These are phyloP conservation scores for Fusarium sp. DNA, from an alignment of 2,329 filamentous ascomycete species.

Conservation along the genomic window DNA sequence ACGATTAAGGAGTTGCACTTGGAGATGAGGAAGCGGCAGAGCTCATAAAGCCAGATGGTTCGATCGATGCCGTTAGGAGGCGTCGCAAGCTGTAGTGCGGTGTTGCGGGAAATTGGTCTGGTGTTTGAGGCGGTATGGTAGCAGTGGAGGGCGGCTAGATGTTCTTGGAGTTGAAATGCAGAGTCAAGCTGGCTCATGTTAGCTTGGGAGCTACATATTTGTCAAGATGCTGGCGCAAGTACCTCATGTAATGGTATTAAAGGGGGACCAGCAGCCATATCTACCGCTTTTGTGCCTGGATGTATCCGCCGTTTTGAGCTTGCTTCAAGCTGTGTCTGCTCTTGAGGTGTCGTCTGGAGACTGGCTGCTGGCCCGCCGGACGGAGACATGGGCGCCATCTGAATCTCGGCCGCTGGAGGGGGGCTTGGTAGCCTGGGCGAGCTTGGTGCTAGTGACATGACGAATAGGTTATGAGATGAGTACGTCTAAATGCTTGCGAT, in stretches of 20 bases:
- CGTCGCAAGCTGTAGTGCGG: conserved; percentile 80
- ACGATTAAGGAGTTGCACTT: conserved; percentile 94
- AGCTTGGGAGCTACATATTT: conserved; percentile 16
- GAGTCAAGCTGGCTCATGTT: conserved; percentile 81
- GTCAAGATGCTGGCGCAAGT: conserved; percentile 31
- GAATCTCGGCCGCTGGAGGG: conserved; percentile 93
- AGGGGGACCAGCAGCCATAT: conserved; percentile 94
- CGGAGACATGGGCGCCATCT: conserved; percentile 85
- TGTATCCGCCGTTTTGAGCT: conserved; percentile 88
- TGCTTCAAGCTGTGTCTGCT: conserved; percentile 74
- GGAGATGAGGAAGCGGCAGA: conserved; percentile 94
- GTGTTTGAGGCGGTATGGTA: conserved; percentile 78
- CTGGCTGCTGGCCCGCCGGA: conserved; percentile 67
- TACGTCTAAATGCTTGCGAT: conserved; percentile 20
- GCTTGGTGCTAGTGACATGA: conserved; percentile 74
- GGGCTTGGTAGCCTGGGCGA: conserved; percentile 95
- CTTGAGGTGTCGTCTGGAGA: conserved; percentile 72
- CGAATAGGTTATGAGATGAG: conserved; percentile 33
- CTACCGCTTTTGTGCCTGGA: conserved; percentile 88
- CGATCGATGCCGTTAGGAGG: conserved; percentile 86
- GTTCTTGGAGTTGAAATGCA: conserved; percentile 96
- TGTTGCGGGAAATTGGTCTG: conserved; percentile 79
- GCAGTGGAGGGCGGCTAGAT: conserved; percentile 92
- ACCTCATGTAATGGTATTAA: conserved; percentile 88
- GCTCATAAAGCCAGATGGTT: conserved; percentile 96